Evolutionary conservation across 768 basidiomycete genomes (phyloP).

Genomic region (Pulveroboletus frians): DNA sequence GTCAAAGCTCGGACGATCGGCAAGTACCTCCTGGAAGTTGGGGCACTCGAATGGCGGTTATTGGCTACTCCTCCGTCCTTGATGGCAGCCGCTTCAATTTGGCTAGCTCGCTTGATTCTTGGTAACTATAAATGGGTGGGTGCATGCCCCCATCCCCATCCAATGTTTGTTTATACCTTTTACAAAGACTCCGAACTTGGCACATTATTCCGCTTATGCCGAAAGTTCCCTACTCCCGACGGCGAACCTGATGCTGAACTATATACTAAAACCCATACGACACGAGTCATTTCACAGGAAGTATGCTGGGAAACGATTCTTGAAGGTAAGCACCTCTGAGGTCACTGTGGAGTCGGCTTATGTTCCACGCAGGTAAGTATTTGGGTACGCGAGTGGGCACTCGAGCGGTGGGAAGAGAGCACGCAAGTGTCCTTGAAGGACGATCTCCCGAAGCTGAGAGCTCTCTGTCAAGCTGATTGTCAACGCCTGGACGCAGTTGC

Average conservation of each 20-base stretch:
- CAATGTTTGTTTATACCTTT: conserved; percentile 9
- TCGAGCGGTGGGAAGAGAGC: conserved; percentile 65
- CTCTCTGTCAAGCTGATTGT: conserved; percentile 18
- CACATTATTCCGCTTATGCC: conserved; percentile 82
- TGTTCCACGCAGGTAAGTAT: conserved; percentile 57
- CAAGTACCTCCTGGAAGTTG: conserved; percentile 89
- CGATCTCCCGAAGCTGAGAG: conserved; percentile 41
- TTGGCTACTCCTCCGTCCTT: conserved; percentile 70
- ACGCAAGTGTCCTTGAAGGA: conserved; percentile 51
- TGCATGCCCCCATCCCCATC: conserved; percentile 3
- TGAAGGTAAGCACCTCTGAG: conserved; percentile 53
- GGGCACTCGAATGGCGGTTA: conserved; percentile 74
- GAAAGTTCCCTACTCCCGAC: conserved; percentile 75
- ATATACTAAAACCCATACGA: conserved; percentile 64
- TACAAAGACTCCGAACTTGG: conserved; percentile 70
- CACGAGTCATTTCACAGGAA: conserved; percentile 85
- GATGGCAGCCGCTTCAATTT: conserved; percentile 78
- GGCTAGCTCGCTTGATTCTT: conserved; percentile 77
- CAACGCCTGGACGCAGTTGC: conserved; percentile 11
- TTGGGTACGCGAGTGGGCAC: conserved; percentile 82
- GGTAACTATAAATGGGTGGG: conserved; percentile 86
- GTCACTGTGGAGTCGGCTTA: neutral
- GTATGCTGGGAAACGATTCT: conserved; percentile 77
- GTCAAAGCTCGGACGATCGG: conserved; percentile 79
- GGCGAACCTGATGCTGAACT: conserved; percentile 85